Evolutionary conservation across 306 rosid species (phyloP).

Genomic region (Rubus idaeus): DNA sequence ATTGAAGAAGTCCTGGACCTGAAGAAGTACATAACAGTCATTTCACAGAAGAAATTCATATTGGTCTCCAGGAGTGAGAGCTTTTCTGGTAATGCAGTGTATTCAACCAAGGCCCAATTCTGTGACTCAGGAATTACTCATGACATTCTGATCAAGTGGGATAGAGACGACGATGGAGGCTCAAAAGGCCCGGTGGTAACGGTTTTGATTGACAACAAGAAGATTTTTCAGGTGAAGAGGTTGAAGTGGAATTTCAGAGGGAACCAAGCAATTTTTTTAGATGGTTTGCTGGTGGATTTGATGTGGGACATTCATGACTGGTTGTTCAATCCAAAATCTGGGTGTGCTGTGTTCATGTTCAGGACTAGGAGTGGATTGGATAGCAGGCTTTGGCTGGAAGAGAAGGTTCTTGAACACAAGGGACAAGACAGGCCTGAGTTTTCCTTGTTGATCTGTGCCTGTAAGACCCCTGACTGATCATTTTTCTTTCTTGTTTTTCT

Average conservation of each 20-base stretch:
- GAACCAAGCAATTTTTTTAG: slow-evolving; percentile 75
- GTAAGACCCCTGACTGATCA: slow-evolving; percentile 54
- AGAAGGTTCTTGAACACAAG: slow-evolving; percentile 47
- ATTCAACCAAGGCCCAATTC: slow-evolving; percentile 60
- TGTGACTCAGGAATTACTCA: slow-evolving; percentile 49
- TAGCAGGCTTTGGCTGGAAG: slow-evolving; percentile 87
- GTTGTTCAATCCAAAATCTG: slow-evolving; percentile 55
- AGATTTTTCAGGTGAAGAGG: slow-evolving; percentile 62
- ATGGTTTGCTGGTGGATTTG: slow-evolving; percentile 84
- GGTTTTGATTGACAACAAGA: slow-evolving; percentile 62
- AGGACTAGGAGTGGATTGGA: slow-evolving; percentile 80
- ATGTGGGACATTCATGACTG: slow-evolving; percentile 98
- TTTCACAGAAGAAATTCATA: slow-evolving; percentile 20
- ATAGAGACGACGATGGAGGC: slow-evolving; percentile 43
- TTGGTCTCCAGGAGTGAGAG: slow-evolving; percentile 63
- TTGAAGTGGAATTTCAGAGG: slow-evolving; percentile 94
- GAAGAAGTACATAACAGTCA: not conserved
- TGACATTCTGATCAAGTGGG: slow-evolving; percentile 65
- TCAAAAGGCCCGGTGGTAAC: slow-evolving; percentile 36
- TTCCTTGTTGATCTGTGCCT: slow-evolving; percentile 69
- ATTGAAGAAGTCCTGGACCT: slow-evolving; percentile 21
- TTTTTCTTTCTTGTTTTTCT: not conserved
- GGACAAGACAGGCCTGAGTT: slow-evolving; percentile 49
- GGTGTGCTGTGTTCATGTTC: slow-evolving; percentile 68
- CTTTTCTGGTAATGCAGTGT: slow-evolving; percentile 42